Conservation (phyloP, 106 monocot genomes). For the Allium sativum region DNA sequence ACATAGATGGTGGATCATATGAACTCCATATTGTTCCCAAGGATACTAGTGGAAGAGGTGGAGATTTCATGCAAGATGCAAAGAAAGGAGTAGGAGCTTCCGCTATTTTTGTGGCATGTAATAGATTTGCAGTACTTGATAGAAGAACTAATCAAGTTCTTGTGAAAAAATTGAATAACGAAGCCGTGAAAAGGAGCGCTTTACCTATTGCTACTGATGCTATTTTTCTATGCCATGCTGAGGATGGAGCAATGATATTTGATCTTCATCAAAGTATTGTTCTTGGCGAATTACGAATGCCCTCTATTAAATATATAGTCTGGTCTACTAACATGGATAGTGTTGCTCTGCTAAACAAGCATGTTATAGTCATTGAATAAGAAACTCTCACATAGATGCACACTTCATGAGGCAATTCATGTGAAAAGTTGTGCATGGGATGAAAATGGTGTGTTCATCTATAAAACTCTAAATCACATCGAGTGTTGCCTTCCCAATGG, state of each 20-base stretch:
- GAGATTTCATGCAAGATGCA: slow-evolving; percentile 61
- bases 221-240: slow-evolving; percentile 71
- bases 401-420: slow-evolving; percentile 93
- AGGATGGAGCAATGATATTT: slow-evolving; percentile 66
- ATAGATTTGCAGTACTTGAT: slow-evolving; percentile 88
- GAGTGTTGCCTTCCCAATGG: slow-evolving; percentile 94
- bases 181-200: slow-evolving; percentile 62
- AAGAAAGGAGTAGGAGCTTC: slow-evolving; percentile 63
- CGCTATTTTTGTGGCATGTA: slow-evolving; percentile 75
- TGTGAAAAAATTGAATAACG: slow-evolving; percentile 82
- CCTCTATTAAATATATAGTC: slow-evolving; percentile 65
- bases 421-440: slow-evolving; percentile 98
- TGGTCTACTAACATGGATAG: slow-evolving; percentile 91
- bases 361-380: slow-evolving; percentile 77
- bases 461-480: slow-evolving; percentile 84
- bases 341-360: slow-evolving; percentile 82
- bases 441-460: slow-evolving; percentile 90
- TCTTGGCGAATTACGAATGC: slow-evolving; percentile 77
- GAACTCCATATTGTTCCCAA: slow-evolving; percentile 70
- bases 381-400: slow-evolving; percentile 71
- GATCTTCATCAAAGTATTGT: slow-evolving; percentile 76
- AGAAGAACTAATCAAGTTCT: slow-evolving; percentile 58
- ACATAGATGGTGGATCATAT: slow-evolving; percentile 77
- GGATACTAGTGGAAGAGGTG: slow-evolving; percentile 36
- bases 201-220: slow-evolving; percentile 69